Evolutionary conservation across 805 yeast genomes (phyloP), one percentile per base, ranked within the genome.

Genomic region (Candida michaelii): DNA sequence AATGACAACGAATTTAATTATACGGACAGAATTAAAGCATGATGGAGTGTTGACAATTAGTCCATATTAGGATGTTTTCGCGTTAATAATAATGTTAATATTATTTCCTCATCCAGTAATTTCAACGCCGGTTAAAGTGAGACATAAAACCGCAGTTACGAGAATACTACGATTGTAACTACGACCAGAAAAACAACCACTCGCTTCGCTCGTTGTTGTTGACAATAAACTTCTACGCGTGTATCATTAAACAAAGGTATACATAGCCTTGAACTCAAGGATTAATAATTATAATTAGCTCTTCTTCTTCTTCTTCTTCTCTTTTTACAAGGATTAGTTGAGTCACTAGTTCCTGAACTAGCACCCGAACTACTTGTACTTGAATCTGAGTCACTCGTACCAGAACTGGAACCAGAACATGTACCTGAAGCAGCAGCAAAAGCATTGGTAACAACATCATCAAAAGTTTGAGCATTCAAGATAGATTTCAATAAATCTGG

Each of bases 261-360:
- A 34, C 37, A 18, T 30, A 25, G 6, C 5, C 7, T 11, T 9
- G 29, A 16, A 7, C 27, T 25, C 27, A 8, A 5, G 11, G 16
- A 12, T 44, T 46, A 50, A 33, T 50, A 50, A 42, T 50, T 45
- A 42, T 49, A 49, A 36, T 16, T 42, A 38, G 48, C 25, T 44
- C 52, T 51, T 57, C 59, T 57, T 60, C 66, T 62, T 58, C 63
- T 63, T 57, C 60, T 59, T 51, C 54, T 62, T 58, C 60, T 63
- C 52, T 58, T 60, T 47, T 51, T 59, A 48, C 66, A 60, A 37
- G 63, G 61, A 38, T 54, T 50, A 30, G 47, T 37, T 40, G 40
- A 18, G 10, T 40, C 35, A 14, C 30, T 27, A 17, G 34, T 5
- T 17, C 37, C 37, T 29, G 36, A 32, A 36, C 36, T n/a, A 7